A percentile compares a stretch with the other conserved stretches of the same genome.
These are phyloP conservation scores for Rhizopus stolonifer DNA, from an alignment of 371 early-diverging fungal species.

Conservation along the genomic window DNA sequence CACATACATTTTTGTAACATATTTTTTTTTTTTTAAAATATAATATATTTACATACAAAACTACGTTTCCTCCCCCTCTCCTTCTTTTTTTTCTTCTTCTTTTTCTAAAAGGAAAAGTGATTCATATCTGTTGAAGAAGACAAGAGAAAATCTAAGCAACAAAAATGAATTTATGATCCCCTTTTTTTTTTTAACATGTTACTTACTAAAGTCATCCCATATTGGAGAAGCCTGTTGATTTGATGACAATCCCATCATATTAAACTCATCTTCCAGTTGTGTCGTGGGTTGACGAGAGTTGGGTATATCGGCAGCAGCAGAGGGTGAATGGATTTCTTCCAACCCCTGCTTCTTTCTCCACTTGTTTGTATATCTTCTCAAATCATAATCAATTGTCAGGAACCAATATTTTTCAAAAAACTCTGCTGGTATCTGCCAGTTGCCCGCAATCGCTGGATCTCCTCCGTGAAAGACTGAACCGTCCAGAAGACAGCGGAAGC, in stretches of 20 bases:
- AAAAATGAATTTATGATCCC: not conserved
- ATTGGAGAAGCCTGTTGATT: not conserved
- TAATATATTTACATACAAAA: not conserved
- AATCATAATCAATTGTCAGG: slow-evolving; percentile 43
- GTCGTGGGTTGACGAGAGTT: not conserved
- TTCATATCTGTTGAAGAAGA: not conserved
- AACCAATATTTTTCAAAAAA: slow-evolving; percentile 63
- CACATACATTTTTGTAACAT: not conserved
- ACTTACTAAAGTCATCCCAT: slow-evolving; percentile 2
- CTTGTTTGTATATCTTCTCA: slow-evolving; percentile 30
- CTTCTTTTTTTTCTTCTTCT: too few species aligned
- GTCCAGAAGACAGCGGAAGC: slow-evolving; percentile 48
- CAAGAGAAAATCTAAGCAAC: not conserved
- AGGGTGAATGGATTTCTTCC: slow-evolving; percentile 18
- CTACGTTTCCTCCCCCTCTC: too few species aligned
- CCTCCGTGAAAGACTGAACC: slow-evolving; percentile 57
- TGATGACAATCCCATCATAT: not conserved
- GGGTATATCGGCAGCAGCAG: not conserved
- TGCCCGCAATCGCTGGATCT: slow-evolving; percentile 53
- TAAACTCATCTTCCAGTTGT: not conserved
- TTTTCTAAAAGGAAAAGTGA: not conserved
- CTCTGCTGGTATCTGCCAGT: slow-evolving; percentile 55
- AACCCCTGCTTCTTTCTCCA: slow-evolving; percentile 34
- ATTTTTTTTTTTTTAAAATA: too few species aligned
- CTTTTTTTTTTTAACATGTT: not conserved